Conservation (phyloP, 768 basidiomycete species). For the Leucosporidium creatinivorum region DNA sequence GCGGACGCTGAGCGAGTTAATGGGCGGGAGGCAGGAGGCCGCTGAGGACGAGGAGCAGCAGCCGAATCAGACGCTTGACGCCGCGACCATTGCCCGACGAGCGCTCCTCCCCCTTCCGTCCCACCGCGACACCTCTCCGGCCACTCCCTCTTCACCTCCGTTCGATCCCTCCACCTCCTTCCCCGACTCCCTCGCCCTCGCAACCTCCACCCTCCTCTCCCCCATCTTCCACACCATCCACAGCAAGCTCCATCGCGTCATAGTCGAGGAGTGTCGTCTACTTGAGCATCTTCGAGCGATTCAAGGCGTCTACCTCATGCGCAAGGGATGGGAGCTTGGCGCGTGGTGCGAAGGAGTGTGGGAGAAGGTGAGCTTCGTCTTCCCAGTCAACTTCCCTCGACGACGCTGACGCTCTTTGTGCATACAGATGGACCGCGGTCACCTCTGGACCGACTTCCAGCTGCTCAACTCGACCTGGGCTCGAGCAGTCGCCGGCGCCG, state of each 20-base stretch:
- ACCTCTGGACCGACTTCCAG: neutral
- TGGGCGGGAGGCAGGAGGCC: neutral
- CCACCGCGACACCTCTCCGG: too few relatives aligned
- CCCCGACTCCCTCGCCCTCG: neutral
- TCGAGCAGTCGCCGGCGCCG: neutral
- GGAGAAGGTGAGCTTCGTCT: neutral
- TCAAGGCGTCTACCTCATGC: constrained; percentile 6
- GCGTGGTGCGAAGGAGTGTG: neutral
- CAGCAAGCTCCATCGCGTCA: neutral
- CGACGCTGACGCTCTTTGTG: neutral
- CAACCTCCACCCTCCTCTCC: neutral
- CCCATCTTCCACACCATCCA: neutral
- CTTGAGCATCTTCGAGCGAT: neutral
- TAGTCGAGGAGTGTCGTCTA: neutral
- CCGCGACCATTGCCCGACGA: too few relatives aligned
- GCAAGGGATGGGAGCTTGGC: neutral
- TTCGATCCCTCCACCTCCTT: neutral
- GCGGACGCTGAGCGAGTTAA: neutral
- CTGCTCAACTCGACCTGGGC: constrained; percentile 3
- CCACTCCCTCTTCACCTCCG: neutral
- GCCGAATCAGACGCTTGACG: too few relatives aligned
- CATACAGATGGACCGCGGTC: constrained; percentile 2
- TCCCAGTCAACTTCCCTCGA: neutral
- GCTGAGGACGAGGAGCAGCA: neutral
- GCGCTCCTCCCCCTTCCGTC: neutral